These are phyloP conservation scores for Fusarium paranaense DNA, from an alignment of 2,329 filamentous ascomycete species.

Conservation along the genomic window DNA sequence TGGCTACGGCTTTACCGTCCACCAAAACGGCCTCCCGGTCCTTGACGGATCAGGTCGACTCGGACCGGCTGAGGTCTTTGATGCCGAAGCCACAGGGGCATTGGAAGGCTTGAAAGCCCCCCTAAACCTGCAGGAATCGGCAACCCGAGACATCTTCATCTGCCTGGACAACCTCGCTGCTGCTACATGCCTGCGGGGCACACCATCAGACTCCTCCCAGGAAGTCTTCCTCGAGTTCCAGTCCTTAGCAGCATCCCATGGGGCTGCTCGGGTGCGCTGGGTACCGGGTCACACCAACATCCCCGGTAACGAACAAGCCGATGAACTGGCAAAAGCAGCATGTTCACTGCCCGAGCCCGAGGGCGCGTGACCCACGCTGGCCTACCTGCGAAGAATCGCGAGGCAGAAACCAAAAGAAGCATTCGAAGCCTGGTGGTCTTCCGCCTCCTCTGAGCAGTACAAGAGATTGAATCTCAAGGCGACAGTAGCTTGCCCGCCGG, in stretches of 20 bases:
- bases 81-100: constrained; percentile 24
- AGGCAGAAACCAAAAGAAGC: neutral
- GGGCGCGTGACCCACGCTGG: neutral
- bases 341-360: neutral
- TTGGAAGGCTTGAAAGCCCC: constrained; percentile 20
- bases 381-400: neutral
- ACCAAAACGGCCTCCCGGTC: neutral
- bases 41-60: neutral
- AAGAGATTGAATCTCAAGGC: neutral
- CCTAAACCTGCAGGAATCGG: neutral
- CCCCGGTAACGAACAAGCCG: too few species aligned
- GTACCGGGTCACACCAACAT: too few species aligned
- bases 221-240: neutral
- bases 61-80: constrained; percentile 24
- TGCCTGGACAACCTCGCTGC: constrained; percentile 31
- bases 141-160: constrained; percentile 13
- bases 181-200: constrained; percentile 21
- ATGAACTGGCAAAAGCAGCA: neutral
- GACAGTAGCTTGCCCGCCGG: neutral
- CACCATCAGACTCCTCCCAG: constrained; percentile 25
- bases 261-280: too few species aligned
- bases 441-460: neutral
- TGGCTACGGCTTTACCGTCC: neutral
- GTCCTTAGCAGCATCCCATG: too few species aligned
- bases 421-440: neutral